Base-by-base conservation (phyloP, 768 basidiomycete species). In the Tephrocybe sp. region DNA sequence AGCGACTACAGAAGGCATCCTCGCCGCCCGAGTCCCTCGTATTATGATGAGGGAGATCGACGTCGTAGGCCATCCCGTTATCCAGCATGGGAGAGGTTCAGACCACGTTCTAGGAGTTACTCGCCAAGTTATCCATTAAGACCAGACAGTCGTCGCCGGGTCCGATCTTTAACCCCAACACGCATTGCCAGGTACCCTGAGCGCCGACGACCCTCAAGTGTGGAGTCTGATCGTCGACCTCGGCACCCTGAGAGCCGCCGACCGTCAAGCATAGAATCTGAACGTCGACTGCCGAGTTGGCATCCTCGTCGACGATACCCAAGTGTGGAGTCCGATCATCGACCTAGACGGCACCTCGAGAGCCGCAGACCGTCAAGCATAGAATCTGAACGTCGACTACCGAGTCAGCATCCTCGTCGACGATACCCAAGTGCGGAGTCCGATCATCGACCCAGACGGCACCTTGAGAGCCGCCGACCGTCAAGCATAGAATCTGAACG, bases 151-250 rank as follows among this genome's bases (percentile, higher is more conserved):
- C 31, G n/a, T 5, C 35, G 24, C 8, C 45, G 21, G 12, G 38
- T 48, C 22, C 30, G 44, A 38, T 52, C 51, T 3, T 36, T 36
- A n/a, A 42, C 44, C 9, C 45, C 47, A 26, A 37, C 41, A n/a
- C 44, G n/a, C 43, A 25, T 24, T 34, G 30, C 24, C 32, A 2
- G 32, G 22, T 34, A 15, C 35, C 42, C 11, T 39, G 16, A 43
- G 15, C 7, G 31, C 32, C 46, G 27, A 18, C 50, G 50, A 24
- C 16, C 26, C 16, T 45, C 46, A n/a, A 52, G 51, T 36, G 25
- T 30, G 3, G 44, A 43, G 15, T 42, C 48, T 15, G n/a, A 39
- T 37, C n/a, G 40, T 25, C 35, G 34, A 21, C 34, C 39, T 4
- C 36, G 22, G 44, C 45, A 19, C 9, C 43, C 12, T 4, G 4